Evolutionary conservation across 1,284 basidiomycete genomes (phyloP), one percentile per base, ranked within the genome.

Genomic region (Heterobasidion parviporum): DNA sequence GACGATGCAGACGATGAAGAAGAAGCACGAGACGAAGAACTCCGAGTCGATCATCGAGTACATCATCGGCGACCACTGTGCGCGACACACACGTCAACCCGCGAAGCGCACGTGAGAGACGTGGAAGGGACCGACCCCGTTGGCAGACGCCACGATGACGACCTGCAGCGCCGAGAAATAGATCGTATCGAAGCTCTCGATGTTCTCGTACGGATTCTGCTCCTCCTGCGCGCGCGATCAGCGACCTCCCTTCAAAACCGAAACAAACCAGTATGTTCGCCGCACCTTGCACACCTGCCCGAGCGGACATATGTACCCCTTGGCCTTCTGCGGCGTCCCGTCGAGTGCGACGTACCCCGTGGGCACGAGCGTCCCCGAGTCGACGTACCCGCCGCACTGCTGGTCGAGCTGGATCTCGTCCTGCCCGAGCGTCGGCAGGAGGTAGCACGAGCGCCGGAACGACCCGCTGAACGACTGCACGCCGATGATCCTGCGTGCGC

Each of bases 31-130:
- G 7, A 87, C 72, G 66, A 91, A 93, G 71, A 89, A 96, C 67
- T 99, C 96, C 1, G 95, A 79, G 63, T 95, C 92, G 71, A 98
- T 92, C 78, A 93, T 88, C 47, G 74, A 69, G 70, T 98, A 98
- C 96, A 98, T 98, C 57, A 89, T 74, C 0, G 80, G 72, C 1
- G 85, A 74, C 88, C 87, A 92, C 84, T 89, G 51, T 10, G 5
- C 41, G 26, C 15, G 16, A 48, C 15, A 48, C 10, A 16, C 9
- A 48, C 18, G 26, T 32, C 46, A 48, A 16, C 41, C 12, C 41
- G 14, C 3, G 12, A 14, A 16, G 5, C 41, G 41, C 41, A 44
- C 12, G 26, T 26, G 16, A 49, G 15, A n/a, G 45, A 18, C 15
- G 7, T n/a, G 34, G 26, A 50, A 50, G 43, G 35, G 2, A 74